Evolutionary conservation across 2,329 filamentous ascomycete genomes (phyloP), one percentile per base, ranked within the genome.

Genomic region (Exophiala dermatitidis): DNA sequence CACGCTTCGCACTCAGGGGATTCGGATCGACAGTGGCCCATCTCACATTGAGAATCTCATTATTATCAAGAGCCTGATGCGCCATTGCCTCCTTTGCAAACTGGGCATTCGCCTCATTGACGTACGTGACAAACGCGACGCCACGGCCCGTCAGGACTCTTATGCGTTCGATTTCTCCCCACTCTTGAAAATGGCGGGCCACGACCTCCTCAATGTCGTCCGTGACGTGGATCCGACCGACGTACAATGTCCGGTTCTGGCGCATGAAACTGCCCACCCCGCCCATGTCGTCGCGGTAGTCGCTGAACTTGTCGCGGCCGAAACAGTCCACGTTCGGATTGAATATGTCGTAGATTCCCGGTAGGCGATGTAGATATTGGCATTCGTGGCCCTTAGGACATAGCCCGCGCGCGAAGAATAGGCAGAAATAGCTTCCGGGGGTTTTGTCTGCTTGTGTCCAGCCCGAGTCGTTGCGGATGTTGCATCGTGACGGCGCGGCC

Each of bases 21-120:
- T 98, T 98, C 1, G 93, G 93, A 67, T 98, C 93, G 4, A 89
- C 86, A 0, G 93, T 98, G 40, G 93, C 93, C 93, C 93, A 98
- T 59, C 94, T 80, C 45, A 98, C 90, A 69, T 98, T 98, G 29
- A 98, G 74, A 26, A 96, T 84, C 71, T 98, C 93, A 58, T 83
- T 85, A 69, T 97, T 86, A 65, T 98, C 93, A 30, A 98, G 76
- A 0, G 83, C 82, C 72, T 98, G 93, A 67, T 96, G 89, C 3
- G 89, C 88, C 91, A 98, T 97, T 0, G 93, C 88, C 69, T 95
- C 90, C 67, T 91, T 91, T 2, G 90, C 90, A 63, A 95, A 95
- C 67, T 95, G 85, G 2, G 86, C 85, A 63, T 93, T 94, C 40
- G 87, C 84, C 66, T 95, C 88, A 67, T 95, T 95, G 28, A 81